Evolutionary conservation across 306 rosid species (phyloP), one percentile per base, ranked within the genome.

Genomic region (Boehmeria nivea): DNA sequence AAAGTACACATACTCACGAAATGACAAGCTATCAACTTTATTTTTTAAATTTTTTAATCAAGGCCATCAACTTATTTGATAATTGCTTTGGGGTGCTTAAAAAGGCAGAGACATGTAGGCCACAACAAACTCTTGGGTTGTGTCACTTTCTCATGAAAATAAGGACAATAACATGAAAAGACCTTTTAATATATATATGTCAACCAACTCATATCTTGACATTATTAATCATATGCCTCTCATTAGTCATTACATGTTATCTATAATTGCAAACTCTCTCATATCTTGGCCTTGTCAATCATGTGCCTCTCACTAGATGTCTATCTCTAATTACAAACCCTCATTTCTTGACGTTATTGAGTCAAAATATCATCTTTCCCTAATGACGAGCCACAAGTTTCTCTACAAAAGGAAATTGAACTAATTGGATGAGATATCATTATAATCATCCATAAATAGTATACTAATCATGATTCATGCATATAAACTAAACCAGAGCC

Each of bases 51-150:
- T n/a, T n/a, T n/a, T n/a, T n/a, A n/a, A n/a, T n/a, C n/a, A n/a
- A n/a, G n/a, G n/a, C 22, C 7, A 44, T 37, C 49, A 34, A 7
- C 34, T n/a, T n/a, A 31, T 31, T 6, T 31, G 36, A 31, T 4
- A 40, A 40, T 40, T 40, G 15, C 21, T 13, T 46, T 15, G n/a
- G 42, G 23, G 9, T 22, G 54, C 54, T 22, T 21, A 31, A 40
- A 42, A 59, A 27, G 60, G 42, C 39, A 17, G 36, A 43, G 46
- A 42, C 72, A 65, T 7, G 58, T 43, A 52, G 40, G 61, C 61
- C 66, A 43, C 55, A 40, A 36, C 38, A 1, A 11, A 22, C 43
- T 17, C 42, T 57, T 17, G 17, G 34, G 24, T 44, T 17, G 19
- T 34, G 73, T 44, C 61, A 34, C 56, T 68, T 33, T 43, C 50